A percentile compares a stretch with the other conserved stretches of the same genome.
Conservation (phyloP, 1,139 yeast genomes). For the Meyerozyma carpophila region DNA sequence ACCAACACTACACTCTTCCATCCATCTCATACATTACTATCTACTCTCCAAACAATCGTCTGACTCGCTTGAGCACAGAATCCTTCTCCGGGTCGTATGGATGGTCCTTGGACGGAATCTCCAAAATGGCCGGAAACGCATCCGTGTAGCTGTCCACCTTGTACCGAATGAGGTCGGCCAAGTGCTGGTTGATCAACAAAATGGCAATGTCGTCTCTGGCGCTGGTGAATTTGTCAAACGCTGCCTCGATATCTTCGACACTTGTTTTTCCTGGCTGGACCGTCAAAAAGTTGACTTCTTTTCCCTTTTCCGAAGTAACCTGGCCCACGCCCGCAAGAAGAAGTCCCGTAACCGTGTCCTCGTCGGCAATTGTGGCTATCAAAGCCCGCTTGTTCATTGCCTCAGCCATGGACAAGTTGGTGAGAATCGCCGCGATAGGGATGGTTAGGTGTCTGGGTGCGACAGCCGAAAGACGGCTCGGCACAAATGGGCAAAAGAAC, state of each 20-base stretch:
- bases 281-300: slow-evolving; percentile 75
- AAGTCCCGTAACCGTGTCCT: slow-evolving; percentile 95
- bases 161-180: slow-evolving; percentile 85
- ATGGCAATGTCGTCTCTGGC: slow-evolving; percentile 90
- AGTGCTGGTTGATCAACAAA: slow-evolving; percentile 84
- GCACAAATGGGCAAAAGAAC: neutral
- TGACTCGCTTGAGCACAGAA: slow-evolving; percentile 86
- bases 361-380: slow-evolving; percentile 93
- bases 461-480: neutral
- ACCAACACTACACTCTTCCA: no score
- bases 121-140: slow-evolving; percentile 95
- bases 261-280: slow-evolving; percentile 79
- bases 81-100: slow-evolving; percentile 99
- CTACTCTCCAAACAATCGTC: slow-evolving; percentile 90
- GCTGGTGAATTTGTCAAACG: slow-evolving; percentile 70
- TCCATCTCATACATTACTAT: neutral
- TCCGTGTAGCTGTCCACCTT: slow-evolving; percentile 78
- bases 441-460: neutral
- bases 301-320: slow-evolving; percentile 55
- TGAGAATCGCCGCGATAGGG: neutral
- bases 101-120: slow-evolving; percentile 97
- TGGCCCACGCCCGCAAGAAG: slow-evolving; percentile 95
- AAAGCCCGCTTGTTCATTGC: slow-evolving; percentile 64
- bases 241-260: slow-evolving; percentile 66
- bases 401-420: slow-evolving; percentile 15